Evolutionary conservation across 1,284 basidiomycete species (phyloP).

Genomic region (Marasmius sp.): DNA sequence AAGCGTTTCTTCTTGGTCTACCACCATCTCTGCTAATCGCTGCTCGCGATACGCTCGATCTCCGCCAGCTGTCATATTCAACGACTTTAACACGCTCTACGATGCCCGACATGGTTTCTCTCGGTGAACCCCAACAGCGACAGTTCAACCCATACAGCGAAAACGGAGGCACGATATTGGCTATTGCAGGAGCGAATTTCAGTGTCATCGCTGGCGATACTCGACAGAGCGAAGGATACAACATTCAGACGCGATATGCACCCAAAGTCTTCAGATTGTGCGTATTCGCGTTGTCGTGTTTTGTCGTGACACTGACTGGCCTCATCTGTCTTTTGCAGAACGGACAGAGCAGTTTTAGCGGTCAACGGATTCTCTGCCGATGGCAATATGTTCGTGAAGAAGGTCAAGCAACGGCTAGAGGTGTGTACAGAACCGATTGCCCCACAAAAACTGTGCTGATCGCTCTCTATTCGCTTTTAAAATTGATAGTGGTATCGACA

Average conservation of each 20-base stretch:
- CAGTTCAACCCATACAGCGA: conserved; percentile 87
- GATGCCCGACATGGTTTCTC: conserved; percentile 34
- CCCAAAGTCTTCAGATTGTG: conserved; percentile 86
- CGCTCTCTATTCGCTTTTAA: conserved; percentile 11
- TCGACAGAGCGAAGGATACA: conserved; percentile 91
- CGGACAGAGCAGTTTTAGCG: conserved; percentile 89
- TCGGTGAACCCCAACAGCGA: conserved; percentile 51
- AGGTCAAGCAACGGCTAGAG: conserved; percentile 90
- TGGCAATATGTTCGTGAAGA: conserved; percentile 94
- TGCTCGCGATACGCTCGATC: background rate
- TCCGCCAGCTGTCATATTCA: background rate
- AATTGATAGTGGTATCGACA: conserved; percentile 85
- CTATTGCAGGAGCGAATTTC: conserved; percentile 91
- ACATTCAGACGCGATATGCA: conserved; percentile 95
- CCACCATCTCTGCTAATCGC: background rate
- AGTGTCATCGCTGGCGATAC: conserved; percentile 94
- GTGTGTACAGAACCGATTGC: conserved; percentile 40
- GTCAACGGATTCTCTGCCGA: conserved; percentile 96
- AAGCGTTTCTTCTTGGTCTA: background rate
- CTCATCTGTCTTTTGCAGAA: conserved; percentile 49
- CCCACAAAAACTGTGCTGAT: background rate
- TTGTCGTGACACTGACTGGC: conserved; percentile 6
- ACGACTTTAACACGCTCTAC: background rate
- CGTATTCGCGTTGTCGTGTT: conserved; percentile 26
- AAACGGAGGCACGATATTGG: conserved; percentile 93